Evolutionary conservation across 1,139 yeast species (phyloP), one percentile per base, ranked within the genome.

Genomic region (Yamadazyma epiphylla): DNA sequence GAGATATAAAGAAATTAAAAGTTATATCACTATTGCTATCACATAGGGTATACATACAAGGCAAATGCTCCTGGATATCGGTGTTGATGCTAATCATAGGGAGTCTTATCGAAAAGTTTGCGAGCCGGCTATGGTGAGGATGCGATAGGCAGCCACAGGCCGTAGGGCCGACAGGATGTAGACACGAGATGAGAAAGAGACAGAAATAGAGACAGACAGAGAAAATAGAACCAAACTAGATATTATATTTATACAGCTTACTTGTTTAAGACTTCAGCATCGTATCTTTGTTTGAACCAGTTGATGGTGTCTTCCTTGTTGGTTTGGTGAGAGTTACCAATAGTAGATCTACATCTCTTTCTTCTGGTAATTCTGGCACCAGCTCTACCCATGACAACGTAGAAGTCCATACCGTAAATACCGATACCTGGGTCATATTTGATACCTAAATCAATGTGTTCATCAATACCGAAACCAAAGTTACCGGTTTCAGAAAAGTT

Each of bases 321-420:
- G 67, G 94, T 85, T 72, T 79, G 78, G 86, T 91, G 99, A 62
- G 76, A 60, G 80, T 83, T 81, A 75, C 99, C 99, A 55, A 91
- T 75, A 55, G 74, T 76, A 59, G 89, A 75, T 69, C 81, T 77
- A 65, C 86, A 77, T 80, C 95, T 86, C 95, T 91, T 91, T 83
- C 98, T 91, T 80, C 96, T 91, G 64, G 97, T 80, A 54, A 91
- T 85, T 79, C 98, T 88, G 79, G 80, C 84, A 77, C 99, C 99
- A 64, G 96, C 94, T 78, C 99, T 89, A 70, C 96, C 96, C 79
- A 91, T 77, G 65, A 89, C 96, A 65, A 91, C 91, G 91, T 88
- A 94, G 84, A 91, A 91, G 76, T 91, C 98, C 99, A 91, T 91
- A 81, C 99, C 98, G 91, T 91, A 94, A 70, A 91, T 91, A 72